Evolutionary conservation across 495 filamentous ascomycete genomes (phyloP).

Genomic region (Bacidia rubella): DNA sequence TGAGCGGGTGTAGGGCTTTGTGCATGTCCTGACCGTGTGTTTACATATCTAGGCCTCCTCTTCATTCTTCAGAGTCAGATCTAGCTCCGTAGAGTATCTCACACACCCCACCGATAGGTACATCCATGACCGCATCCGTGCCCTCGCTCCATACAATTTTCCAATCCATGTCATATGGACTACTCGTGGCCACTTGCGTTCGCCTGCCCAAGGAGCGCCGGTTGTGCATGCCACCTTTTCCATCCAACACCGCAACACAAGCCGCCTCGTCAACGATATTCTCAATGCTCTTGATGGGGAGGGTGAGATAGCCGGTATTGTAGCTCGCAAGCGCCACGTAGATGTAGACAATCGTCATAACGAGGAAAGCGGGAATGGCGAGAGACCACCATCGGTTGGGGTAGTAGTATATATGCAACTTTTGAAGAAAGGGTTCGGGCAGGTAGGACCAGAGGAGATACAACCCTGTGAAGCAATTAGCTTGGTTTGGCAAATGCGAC

Average conservation of each 20-base stretch:
- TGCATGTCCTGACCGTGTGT: too few relatives aligned
- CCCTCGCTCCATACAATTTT: constrained; percentile 72
- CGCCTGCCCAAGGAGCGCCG: constrained; percentile 10
- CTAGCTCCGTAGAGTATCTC: constrained; percentile 64
- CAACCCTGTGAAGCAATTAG: constrained; percentile 36
- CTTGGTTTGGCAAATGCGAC: background rate
- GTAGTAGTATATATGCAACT: constrained; percentile 91
- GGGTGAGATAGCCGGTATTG: constrained; percentile 77
- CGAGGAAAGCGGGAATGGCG: constrained; percentile 77
- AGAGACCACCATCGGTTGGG: constrained; percentile 96
- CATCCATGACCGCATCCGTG: constrained; percentile 95
- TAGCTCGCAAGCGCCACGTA: constrained; percentile 87
- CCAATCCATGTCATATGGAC: constrained; percentile 45
- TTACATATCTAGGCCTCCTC: too few relatives aligned
- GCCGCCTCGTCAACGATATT: constrained; percentile 87
- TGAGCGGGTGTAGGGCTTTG: too few relatives aligned
- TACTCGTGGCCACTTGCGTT: constrained; percentile 16
- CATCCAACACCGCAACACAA: constrained; percentile 70
- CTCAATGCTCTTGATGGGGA: constrained; percentile 68
- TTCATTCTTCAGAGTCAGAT: too few relatives aligned
- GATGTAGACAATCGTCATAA: constrained; percentile 80
- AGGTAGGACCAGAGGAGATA: constrained; percentile 93
- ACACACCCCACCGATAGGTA: constrained; percentile 92
- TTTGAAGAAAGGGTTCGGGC: constrained; percentile 80
- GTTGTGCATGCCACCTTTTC: constrained; percentile 44